Evolutionary conservation across 2,329 filamentous ascomycete species (phyloP).

Genomic region (Ophiosphaerella narmari): DNA sequence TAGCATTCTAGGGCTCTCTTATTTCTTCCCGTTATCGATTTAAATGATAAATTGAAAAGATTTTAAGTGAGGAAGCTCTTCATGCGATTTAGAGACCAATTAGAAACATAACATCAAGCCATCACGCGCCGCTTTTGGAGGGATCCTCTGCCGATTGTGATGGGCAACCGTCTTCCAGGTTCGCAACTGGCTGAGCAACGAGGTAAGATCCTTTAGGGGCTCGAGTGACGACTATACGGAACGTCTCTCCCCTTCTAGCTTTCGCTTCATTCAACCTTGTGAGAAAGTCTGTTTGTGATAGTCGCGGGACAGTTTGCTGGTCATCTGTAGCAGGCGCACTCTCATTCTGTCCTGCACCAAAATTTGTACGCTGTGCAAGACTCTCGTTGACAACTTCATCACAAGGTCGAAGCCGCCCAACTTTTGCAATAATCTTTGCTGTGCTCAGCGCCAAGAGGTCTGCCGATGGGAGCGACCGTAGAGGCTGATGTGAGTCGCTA

Average conservation of each 20-base stretch:
- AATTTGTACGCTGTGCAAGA: conserved; percentile 4
- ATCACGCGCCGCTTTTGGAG: conserved; percentile 17
- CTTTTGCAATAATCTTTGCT: conserved; percentile 70
- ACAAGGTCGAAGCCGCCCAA: conserved; percentile 59
- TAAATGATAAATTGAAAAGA: no score
- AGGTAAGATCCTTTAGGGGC: conserved; percentile 21
- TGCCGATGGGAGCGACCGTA: conserved; percentile 61
- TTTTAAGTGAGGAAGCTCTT: no score
- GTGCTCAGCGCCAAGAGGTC: conserved; percentile 75
- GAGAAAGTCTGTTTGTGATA: conserved; percentile 46
- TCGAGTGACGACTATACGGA: conserved; percentile 21
- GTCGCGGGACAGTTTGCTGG: conserved; percentile 6
- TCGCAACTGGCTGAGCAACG: conserved; percentile 7
- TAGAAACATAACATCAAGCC: no score
- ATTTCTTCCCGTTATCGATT: no score
- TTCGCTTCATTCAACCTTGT: conserved; percentile 49
- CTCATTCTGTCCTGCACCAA: background rate
- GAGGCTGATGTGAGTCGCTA: conserved; percentile 42
- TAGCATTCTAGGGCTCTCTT: no score
- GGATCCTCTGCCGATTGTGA: background rate
- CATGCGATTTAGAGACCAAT: no score
- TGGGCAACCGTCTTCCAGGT: background rate
- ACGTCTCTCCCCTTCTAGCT: conserved; percentile 46
- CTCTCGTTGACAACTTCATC: conserved; percentile 24
- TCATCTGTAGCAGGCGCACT: background rate